Percentiles rank a stretch among this genome's conserved stretches.
phyloP scores from a whole-genome alignment of 192 early-diverging fungal genomes.

The Oehlia diaphana region DNA sequence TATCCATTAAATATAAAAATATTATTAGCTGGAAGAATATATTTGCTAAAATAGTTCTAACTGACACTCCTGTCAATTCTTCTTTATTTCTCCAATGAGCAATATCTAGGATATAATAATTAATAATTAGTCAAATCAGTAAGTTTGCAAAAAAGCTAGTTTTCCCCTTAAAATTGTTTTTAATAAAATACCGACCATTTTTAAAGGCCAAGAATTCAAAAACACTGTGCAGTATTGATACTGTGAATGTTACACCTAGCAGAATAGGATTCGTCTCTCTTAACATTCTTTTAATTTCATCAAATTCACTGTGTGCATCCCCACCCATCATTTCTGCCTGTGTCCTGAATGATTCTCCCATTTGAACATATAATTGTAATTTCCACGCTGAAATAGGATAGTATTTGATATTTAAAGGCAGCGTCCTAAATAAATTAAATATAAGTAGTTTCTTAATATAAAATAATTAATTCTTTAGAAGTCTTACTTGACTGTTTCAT shows the following conservation, averaged over 20 bases:
- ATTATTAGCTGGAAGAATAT: conserved; percentile 84
- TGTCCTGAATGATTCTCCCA: conserved; percentile 69
- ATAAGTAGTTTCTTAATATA: not conserved
- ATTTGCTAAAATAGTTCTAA: conserved; percentile 78
- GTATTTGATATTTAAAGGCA: conserved; percentile 68
- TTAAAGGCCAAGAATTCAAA: conserved; percentile 95
- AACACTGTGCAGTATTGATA: conserved; percentile 76
- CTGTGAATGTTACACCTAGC: conserved; percentile 71
- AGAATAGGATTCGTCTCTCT: conserved; percentile 87
- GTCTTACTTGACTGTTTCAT: conserved; percentile 68
- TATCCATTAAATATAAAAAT: conserved; percentile 85
- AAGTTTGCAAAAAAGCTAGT: not conserved
- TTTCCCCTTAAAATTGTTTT: not conserved
- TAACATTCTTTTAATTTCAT: conserved; percentile 91
- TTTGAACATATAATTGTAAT: conserved; percentile 66
- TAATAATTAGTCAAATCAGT: not conserved
- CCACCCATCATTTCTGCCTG: conserved; percentile 55
- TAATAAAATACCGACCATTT: conserved; percentile 61
- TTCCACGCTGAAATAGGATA: conserved; percentile 71
- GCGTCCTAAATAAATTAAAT: conserved; percentile 36
- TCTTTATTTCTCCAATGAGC: conserved; percentile 87
- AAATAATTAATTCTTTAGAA: not conserved
- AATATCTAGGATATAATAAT: conserved; percentile 57
- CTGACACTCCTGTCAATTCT: conserved; percentile 78
- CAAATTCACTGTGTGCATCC: conserved; percentile 55